Evolutionary conservation across 2,329 filamentous ascomycete genomes (phyloP).

Genomic region (Pseudocercospora eumusae): DNA sequence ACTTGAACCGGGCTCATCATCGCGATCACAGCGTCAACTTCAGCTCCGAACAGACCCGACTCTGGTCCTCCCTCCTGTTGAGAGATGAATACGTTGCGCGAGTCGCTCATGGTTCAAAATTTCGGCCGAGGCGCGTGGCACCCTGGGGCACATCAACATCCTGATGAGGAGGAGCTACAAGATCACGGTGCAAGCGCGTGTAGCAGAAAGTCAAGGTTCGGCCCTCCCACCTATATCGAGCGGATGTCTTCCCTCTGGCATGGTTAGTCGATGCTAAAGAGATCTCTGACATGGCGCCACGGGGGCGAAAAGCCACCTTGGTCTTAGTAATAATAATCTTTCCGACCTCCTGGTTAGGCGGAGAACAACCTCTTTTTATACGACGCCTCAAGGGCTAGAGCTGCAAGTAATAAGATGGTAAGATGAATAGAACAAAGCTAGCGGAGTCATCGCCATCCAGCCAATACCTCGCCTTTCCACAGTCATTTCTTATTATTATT

Average conservation of each 20-base stretch:
- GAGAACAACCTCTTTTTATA: neutral
- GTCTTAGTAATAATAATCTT: neutral
- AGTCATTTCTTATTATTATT: neutral
- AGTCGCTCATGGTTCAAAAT: neutral
- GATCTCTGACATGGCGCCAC: conserved; percentile 1
- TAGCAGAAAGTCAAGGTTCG: neutral
- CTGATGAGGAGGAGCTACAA: neutral
- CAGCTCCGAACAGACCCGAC: neutral
- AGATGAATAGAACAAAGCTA: neutral
- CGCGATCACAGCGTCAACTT: neutral
- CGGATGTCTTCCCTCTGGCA: neutral
- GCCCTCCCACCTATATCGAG: neutral
- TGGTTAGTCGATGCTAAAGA: neutral
- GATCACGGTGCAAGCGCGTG: neutral
- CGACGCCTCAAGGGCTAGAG: neutral
- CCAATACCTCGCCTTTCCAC: neutral
- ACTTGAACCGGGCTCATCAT: neutral
- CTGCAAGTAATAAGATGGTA: neutral
- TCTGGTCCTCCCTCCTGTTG: neutral
- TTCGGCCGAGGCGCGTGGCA: neutral
- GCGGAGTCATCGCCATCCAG: neutral
- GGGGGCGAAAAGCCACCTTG: neutral
- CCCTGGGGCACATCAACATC: neutral
- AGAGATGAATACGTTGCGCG: neutral
- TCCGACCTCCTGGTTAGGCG: neutral